Evolutionary conservation across 2,329 filamentous ascomycete species (phyloP), one percentile per base, ranked within the genome.

Genomic region (Sporothrix schenckii): DNA sequence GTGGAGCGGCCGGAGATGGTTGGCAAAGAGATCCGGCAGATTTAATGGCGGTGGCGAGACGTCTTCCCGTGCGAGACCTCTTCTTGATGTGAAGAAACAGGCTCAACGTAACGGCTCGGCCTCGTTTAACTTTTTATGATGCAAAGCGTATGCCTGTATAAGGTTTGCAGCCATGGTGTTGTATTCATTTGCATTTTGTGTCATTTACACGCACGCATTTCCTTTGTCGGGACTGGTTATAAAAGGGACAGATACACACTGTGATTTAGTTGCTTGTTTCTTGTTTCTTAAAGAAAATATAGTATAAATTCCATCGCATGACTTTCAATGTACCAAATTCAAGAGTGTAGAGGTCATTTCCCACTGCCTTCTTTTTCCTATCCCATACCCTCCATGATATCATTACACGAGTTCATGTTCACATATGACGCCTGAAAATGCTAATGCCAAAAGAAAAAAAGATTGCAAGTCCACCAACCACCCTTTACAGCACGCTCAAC

Each of bases 1-100:
- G 87, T 92, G 5, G 93, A 97, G 77, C 84, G 94, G 74, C 95
- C 95, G 0, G 94, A 97, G 76, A 91, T 95, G 86, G 89, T 87
- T 72, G 95, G 93, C 66, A 94, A 94, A 80, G 92, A 97, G 74
- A 90, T 94, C 65, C 89, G 89, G 77, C 92, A 95, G 80, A 93
- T 97, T 77, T 95, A 65, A 39, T 19, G 9, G 11, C 4, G 50
- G 13, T 19, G 68, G 44, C 13, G 44, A 11, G 14, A 16, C 41
- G 41, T 24, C 19, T 14, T 7, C n/a, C 41, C 13, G 16, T 9
- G 19, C 21, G 24, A 66, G 14, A 69, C 27, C 30, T 56, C 39
- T 56, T 27, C n/a, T 44, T 19, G 10, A 4, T 24, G 39, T 9
- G 39, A 16, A 19, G 41, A 52, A 47, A 16, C 11, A 44, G 41